Evolutionary conservation across 2,329 filamentous ascomycete species (phyloP), one percentile per base, ranked within the genome.

Genomic region (Aspergillus aculeatinus): DNA sequence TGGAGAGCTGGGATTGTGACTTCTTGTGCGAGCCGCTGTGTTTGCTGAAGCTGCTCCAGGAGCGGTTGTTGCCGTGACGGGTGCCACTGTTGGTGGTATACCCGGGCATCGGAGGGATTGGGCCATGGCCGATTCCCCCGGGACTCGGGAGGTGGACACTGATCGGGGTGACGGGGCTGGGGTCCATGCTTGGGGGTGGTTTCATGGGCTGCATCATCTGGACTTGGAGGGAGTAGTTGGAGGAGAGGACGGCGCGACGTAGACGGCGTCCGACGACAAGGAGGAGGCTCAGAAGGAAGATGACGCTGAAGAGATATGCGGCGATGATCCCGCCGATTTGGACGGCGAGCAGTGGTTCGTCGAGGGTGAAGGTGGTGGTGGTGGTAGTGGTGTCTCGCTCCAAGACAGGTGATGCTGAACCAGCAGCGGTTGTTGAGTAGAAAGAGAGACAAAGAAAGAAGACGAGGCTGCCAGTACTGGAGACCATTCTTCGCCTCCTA

Each of bases 271-370:
- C 74, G 74, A 92, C 81, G 23, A 84, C 74, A 48, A 92, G 79
- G 7, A 92, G 79, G 51, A 85, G 79, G 35, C 86, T 80, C 68
- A 91, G 88, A 68, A 95, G 86, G 68, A 95, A 76, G 69, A 92
- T 82, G 71, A 96, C 83, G 39, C 87, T 90, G 62, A 91, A 75
- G 60, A 93, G 83, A 85, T 97, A 97, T 60, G 90, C 88, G 62
- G 88, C 92, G 60, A 94, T 83, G 61, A 98, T 90, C 66, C 88
- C 91, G 64, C 90, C 89, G 67, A 97, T 88, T 76, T 97, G 89
- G 60, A 87, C 88, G 19, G 92, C 91, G 23, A 97, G 85, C 58
- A 89, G 86, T 19, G 82, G 77, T 64, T 79, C 79, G 72, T 92
- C 82, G 68, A 86, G 80, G 52, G 39, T n/a, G 16, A 19, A 44